These are phyloP conservation scores for Coniochaeta prunicola DNA, from an alignment of 2,329 filamentous ascomycete species.

Conservation along the genomic window DNA sequence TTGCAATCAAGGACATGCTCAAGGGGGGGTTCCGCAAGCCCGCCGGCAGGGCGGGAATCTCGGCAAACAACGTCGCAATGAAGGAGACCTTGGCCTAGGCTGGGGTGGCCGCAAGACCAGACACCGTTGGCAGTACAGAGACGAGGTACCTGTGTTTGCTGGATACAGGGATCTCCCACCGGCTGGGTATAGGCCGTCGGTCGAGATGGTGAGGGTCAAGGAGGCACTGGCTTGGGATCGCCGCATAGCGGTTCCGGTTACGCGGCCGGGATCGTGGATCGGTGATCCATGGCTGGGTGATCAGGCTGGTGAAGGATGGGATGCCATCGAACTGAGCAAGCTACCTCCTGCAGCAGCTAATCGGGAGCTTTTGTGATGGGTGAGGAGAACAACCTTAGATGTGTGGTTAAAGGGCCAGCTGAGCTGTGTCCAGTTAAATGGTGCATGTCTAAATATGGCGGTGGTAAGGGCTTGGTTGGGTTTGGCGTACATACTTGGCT, in stretches of 20 bases:
- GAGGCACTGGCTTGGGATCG: conserved; percentile 11
- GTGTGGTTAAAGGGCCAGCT: conserved; percentile 11
- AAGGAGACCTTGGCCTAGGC: conserved; percentile 21
- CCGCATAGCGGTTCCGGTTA: conserved; percentile 2
- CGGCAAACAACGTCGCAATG: conserved; percentile 21
- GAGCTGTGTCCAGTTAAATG: conserved; percentile 5
- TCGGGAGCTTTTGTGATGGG: background rate
- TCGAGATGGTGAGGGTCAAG: conserved; percentile 10
- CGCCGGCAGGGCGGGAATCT: conserved; percentile 1
- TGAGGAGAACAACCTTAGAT: background rate
- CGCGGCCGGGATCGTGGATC: conserved; percentile 3
- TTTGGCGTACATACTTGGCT: background rate
- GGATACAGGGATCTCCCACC: background rate
- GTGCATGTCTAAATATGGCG: background rate
- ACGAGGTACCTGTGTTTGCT: background rate
- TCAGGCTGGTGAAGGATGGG: conserved; percentile 6
- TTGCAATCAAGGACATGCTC: conserved; percentile 41
- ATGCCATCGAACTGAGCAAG: conserved; percentile 7
- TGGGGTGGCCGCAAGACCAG: background rate
- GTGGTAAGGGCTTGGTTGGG: background rate
- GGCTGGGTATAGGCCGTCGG: conserved; percentile 3
- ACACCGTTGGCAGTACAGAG: background rate
- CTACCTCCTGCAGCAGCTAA: background rate
- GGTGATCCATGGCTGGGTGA: conserved; percentile 5
- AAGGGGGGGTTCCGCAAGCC: conserved; percentile 27